Base-by-base conservation (phyloP, 345 rosid genomes). In the Populus pruinosa region DNA sequence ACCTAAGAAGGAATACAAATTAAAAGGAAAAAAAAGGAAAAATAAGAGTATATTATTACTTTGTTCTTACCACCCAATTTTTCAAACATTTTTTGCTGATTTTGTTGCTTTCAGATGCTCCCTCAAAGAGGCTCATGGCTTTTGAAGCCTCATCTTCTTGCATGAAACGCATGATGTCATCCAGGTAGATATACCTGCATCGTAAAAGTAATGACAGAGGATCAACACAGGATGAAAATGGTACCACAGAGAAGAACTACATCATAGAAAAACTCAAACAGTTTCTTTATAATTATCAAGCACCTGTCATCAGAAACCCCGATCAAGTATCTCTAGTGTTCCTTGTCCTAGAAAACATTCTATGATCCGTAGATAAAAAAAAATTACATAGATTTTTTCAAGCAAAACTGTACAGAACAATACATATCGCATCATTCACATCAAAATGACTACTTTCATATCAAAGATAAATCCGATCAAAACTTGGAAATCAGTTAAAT, bases 51-150 rank as follows among this genome's bases (percentile, higher is more conserved):
- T 35, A 23, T 47, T n/a, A 14, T 31, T 9, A 56, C 12, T 11
- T 56, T 67, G n/a, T 67, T 27, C 79, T 64, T 82, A 82, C 85
- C 85, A 82, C 85, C 85, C 85, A 82, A 21, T 82, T 82, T 69
- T 82, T 82, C 55, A 82, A 76, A 41, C 79, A 71, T 61, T 69
- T 59, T 76, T 82, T 82, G 80, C 77, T 82, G 35, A 82, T 79
- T 53, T 72, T 82, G 50, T 82, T 75, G 82, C 74, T 72, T 70
- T 82, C 85, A 39, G 82, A 35, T 75, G 82, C 82, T 27, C 75
- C 85, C 72, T 82, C 85, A 71, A 82, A 79, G 49, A 78, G 79
- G 61, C 68, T 61, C 82, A 76, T 67, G 41, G 80, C 61, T 66
- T 82, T 82, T 12, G 21, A 6, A 49, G 85, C 85, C 80, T 82